Evolutionary conservation across 106 monocot species (phyloP).

Genomic region (Allium cepa): DNA sequence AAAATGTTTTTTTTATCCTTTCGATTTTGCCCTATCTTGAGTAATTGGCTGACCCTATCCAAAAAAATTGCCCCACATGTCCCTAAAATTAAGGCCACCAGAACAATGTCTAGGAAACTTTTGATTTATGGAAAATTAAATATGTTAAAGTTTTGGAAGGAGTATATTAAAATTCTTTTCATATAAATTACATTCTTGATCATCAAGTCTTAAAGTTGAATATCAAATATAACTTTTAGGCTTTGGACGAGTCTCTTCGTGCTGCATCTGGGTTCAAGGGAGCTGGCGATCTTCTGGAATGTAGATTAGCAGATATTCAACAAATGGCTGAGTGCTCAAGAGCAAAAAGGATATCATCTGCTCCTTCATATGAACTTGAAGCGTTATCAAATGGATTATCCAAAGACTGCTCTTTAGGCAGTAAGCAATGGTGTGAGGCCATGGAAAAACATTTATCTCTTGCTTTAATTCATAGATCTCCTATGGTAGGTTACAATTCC

Average conservation of each 20-base stretch:
- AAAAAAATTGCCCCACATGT: too few relatives aligned
- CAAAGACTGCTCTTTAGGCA: slow-evolving; percentile 28
- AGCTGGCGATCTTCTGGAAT: slow-evolving; percentile 66
- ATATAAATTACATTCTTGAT: too few relatives aligned
- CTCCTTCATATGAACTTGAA: slow-evolving; percentile 61
- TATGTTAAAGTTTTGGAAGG: too few relatives aligned
- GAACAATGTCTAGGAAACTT: too few relatives aligned
- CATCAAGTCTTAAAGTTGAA: not conserved
- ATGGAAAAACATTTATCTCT: slow-evolving; percentile 60
- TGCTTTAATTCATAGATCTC: slow-evolving; percentile 42
- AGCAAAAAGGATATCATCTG: slow-evolving; percentile 62
- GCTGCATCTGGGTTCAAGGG: slow-evolving; percentile 93
- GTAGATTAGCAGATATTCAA: slow-evolving; percentile 60
- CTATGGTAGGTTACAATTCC: slow-evolving; percentile 36
- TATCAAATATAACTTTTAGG: slow-evolving; percentile 25
- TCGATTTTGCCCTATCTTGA: too few relatives aligned
- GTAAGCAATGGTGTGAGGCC: slow-evolving; percentile 54
- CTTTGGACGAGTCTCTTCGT: slow-evolving; percentile 91
- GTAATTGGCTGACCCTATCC: too few relatives aligned
- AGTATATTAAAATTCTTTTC: too few relatives aligned
- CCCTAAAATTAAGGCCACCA: too few relatives aligned
- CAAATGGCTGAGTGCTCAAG: slow-evolving; percentile 36
- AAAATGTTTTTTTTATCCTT: too few relatives aligned
- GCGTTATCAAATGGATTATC: slow-evolving; percentile 6
- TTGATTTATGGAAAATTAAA: too few relatives aligned